Evolutionary conservation across 306 rosid genomes (phyloP), one percentile per base, ranked within the genome.

Genomic region (Elaeagnus macrophylla): DNA sequence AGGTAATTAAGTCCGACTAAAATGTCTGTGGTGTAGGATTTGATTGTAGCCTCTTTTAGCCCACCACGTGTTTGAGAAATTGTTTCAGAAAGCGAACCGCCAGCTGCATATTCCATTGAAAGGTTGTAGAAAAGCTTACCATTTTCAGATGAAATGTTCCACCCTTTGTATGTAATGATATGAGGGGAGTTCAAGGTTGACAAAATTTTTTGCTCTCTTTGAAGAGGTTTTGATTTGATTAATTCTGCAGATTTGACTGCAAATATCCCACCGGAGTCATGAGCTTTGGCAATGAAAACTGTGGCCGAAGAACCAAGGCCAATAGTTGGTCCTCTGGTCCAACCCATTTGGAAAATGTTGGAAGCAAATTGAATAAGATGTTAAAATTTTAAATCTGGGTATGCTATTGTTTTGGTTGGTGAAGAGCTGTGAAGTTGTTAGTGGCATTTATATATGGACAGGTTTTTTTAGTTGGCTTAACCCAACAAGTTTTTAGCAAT

Each of bases 221-320:
- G 63, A 36, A 91, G 79, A 6, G 64, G 57, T 15, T 77, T 83
- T 1, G 93, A 82, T 0, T 51, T 62, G 42, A 75, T 32, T 32
- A 87, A 77, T 70, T 79, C 75, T 1, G 67, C 67, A 0, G 96
- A 76, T 64, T 91, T 91, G 40, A 80, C 93, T 0, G 96, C 99
- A 0, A 84, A 71, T 0, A 67, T 2, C 57, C 72, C 51, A 5
- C 75, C 78, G 3, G 82, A 80, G 3, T 25, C 35, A 5, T 2
- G 19, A 39, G 61, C 55, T n/a, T 42, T 60, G 0, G 85, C 97
- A 0, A 65, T 10, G 12, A 76, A 80, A 48, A 91, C 96, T 1
- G 82, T 61, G 51, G 96, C 96, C 5, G 95, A 67, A 37, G 99
- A 86, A 50, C 99, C 99, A 8, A 69, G 72, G 73, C 96, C 99